Evolutionary conservation across 345 rosid species (phyloP), one percentile per base, ranked within the genome.

Genomic region (Eutrema japonicum): DNA sequence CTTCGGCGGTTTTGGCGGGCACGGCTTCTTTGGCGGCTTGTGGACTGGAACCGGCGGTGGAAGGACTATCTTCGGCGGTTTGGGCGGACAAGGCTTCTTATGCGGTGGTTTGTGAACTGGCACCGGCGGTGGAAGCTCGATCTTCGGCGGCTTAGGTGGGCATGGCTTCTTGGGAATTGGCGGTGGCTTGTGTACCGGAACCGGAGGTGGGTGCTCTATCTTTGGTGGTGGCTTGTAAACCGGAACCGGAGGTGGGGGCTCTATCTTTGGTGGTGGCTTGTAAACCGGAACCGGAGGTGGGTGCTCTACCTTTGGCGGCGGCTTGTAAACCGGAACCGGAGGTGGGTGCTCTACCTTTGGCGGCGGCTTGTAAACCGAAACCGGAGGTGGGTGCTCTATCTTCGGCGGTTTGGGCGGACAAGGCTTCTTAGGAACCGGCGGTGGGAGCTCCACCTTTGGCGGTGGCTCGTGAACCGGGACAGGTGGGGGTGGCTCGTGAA

Each of bases 241-340:
- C 0, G 84, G 83, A 12, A 53, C 62, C 0, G 75, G 74, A 1
- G 83, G 85, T 8, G 83, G 83, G 1, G 32, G 37, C 11, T 47
- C 72, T 2, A 66, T 10, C 70, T 68, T 68, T 14, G 74, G 79
- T 0, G 74, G 79, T 0, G 74, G 69, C 0, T 67, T 66, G 63
- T 75, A 27, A 5, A 63, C 29, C 0, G 84, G 83, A 36, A 64
- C 54, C 0, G 78, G 76, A 0, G 83, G 85, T 4, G 83, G 82
- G 5, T 4, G 77, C 49, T 73, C 71, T 0, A 73, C 7, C 56
- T 51, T 68, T 2, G 56, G 41, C 0, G 70, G 70, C 6, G 77
- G 58, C 0, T 58, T 57, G 41, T 68, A 48, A 14, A 60, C 26
- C 0, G 81, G 80, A 41, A 43, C 51, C 0, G 77, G 75, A 0